Percentiles rank a stretch among this genome's conserved stretches.
phyloP scores from a whole-genome alignment of 2,329 filamentous ascomycete species.

The Scedosporium apiospermum region DNA sequence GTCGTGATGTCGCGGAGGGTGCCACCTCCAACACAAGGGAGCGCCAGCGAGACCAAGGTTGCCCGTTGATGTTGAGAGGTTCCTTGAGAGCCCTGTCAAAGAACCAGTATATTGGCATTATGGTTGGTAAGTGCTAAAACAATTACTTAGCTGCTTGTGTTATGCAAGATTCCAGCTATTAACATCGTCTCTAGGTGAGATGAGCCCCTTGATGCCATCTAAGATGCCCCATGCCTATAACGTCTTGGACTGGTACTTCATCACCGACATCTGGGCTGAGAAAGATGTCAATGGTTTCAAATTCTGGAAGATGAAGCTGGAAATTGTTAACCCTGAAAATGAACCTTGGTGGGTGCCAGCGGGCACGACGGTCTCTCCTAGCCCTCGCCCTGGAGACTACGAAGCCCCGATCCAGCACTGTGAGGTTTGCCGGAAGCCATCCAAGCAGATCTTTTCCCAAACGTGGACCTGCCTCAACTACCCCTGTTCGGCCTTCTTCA shows the following conservation, averaged over 20 bases:
- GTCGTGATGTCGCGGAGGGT: neutral
- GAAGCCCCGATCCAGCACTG: conserved; percentile 23
- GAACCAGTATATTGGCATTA: conserved; percentile 26
- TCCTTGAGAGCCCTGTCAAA: conserved; percentile 45
- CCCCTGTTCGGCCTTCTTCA: conserved; percentile 9
- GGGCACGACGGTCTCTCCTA: conserved; percentile 16
- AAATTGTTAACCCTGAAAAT: conserved; percentile 43
- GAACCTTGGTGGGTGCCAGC: conserved; percentile 46
- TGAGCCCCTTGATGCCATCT: conserved; percentile 36
- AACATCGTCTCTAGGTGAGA: conserved; percentile 31
- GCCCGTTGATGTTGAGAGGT: conserved; percentile 13
- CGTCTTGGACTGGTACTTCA: conserved; percentile 59
- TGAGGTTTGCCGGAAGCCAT: conserved; percentile 24
- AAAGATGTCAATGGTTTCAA: conserved; percentile 26
- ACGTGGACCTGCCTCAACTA: conserved; percentile 21
- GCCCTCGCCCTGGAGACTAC: conserved; percentile 20
- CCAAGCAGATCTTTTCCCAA: conserved; percentile 25
- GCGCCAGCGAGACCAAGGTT: conserved; percentile 12
- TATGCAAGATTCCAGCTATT: conserved; percentile 11
- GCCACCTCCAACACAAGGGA: conserved; percentile 8
- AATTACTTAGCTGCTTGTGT: neutral
- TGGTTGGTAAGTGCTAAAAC: conserved; percentile 24
- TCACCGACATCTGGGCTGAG: conserved; percentile 62
- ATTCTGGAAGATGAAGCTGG: conserved; percentile 50
- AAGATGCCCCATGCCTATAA: conserved; percentile 49